phyloP scores from a whole-genome alignment of 148 eudicot species.

The Rhododendron ferrugineum region DNA sequence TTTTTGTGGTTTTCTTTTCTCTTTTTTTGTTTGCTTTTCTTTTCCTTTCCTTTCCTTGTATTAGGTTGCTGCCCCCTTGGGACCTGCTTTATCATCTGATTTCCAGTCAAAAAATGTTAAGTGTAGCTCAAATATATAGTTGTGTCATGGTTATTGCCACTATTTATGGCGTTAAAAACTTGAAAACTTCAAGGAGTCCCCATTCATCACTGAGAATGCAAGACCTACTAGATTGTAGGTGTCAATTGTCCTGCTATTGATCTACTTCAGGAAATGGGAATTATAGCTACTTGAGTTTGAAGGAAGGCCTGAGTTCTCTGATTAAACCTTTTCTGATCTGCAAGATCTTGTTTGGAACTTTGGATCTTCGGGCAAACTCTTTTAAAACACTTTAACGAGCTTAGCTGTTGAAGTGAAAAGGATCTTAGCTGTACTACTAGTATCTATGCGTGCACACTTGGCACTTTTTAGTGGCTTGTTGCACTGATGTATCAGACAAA shows the following conservation, averaged over 20 bases:
- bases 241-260: background rate
- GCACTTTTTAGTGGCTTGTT: background rate
- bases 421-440: background rate
- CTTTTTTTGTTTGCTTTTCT: background rate
- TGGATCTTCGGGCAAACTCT: background rate
- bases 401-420: background rate
- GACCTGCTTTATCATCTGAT: background rate
- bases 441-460: background rate
- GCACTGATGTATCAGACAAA: background rate
- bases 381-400: background rate
- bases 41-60: background rate
- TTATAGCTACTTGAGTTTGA: background rate
- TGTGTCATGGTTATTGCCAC: background rate
- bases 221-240: background rate
- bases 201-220: background rate
- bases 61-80: background rate
- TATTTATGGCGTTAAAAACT: background rate
- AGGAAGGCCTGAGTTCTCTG: background rate
- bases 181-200: background rate
- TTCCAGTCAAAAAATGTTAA: background rate
- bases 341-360: background rate
- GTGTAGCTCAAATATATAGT: background rate
- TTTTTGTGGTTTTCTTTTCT: background rate
- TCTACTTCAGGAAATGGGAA: background rate
- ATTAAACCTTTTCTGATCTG: background rate